phyloP scores from a whole-genome alignment of 1,284 basidiomycete genomes.

The Pyrrhoderma lamaoense region DNA sequence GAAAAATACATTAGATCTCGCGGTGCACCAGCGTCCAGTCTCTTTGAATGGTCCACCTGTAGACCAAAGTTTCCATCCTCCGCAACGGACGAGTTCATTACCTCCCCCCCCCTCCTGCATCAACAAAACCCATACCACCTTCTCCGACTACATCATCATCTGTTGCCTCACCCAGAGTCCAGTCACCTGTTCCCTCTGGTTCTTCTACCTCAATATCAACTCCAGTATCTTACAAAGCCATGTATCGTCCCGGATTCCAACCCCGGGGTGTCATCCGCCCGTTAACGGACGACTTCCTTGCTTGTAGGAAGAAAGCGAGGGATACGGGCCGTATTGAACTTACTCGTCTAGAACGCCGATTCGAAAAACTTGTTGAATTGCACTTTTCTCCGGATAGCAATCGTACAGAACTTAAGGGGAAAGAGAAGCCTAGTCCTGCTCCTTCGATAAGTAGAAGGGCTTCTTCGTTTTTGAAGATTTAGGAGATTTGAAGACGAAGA shows the following conservation, averaged over 20 bases:
- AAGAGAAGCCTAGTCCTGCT: constrained; percentile 19
- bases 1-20: background rate
- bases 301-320: constrained; percentile 43
- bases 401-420: constrained; percentile 22
- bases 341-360: constrained; percentile 70
- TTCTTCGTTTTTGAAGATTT: constrained; percentile 61
- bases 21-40: background rate
- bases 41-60: background rate
- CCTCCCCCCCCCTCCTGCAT: constrained; percentile 21
- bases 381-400: constrained; percentile 55
- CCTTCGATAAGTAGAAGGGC: constrained; percentile 34
- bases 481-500: constrained; percentile 45
- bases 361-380: constrained; percentile 79
- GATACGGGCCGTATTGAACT: constrained; percentile 69
- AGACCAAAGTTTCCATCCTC: constrained; percentile 6
- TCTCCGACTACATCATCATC: constrained; percentile 23
- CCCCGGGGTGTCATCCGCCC: constrained; percentile 66
- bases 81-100: constrained; percentile 16
- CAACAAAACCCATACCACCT: constrained; percentile 25
- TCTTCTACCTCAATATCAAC: constrained; percentile 19
- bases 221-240: constrained; percentile 31
- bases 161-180: constrained; percentile 19
- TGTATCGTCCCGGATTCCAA: constrained; percentile 78
- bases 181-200: constrained; percentile 20
- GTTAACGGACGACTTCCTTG: constrained; percentile 74